Conservation (phyloP, 225 moss, liverwort and hornwort genomes). For the Bryoerythrophyllum caledonicum region DNA sequence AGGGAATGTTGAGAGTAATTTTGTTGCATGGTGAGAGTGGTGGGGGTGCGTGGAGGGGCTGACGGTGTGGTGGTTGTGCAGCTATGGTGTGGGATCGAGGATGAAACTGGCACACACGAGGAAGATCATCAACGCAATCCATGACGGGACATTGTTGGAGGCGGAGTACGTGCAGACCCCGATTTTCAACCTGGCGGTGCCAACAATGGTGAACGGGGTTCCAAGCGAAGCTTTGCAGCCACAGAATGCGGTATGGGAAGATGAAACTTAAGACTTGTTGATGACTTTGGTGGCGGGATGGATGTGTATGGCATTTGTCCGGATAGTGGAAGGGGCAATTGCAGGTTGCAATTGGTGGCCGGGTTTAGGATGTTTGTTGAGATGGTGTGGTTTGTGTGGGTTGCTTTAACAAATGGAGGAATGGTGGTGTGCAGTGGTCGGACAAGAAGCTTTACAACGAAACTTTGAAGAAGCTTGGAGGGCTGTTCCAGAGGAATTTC, state of each 20-base stretch:
- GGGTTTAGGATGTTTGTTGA: too few species aligned
- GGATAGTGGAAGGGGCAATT: too few species aligned
- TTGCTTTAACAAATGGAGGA: too few species aligned
- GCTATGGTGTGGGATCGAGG: slow-evolving; percentile 83
- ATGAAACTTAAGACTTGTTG: too few species aligned
- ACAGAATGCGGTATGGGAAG: slow-evolving; percentile 87
- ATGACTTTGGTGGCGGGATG: too few species aligned
- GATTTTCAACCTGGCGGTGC: slow-evolving; percentile 84
- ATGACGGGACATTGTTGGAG: slow-evolving; percentile 74
- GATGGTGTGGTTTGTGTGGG: too few species aligned
- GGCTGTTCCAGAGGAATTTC: slow-evolving; percentile 64
- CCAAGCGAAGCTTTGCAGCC: slow-evolving; percentile 78
- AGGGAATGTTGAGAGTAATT: neutral
- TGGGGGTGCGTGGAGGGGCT: neutral
- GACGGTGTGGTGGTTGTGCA: slow-evolving; percentile 27
- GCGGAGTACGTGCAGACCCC: slow-evolving; percentile 65
- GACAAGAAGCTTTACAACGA: slow-evolving; percentile 51
- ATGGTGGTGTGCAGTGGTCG: slow-evolving; percentile 35
- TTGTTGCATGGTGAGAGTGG: neutral
- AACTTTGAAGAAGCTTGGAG: slow-evolving; percentile 49
- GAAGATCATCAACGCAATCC: slow-evolving; percentile 90
- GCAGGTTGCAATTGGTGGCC: too few species aligned
- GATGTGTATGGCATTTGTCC: too few species aligned
- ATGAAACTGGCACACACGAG: slow-evolving; percentile 91
- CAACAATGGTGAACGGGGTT: slow-evolving; percentile 66